phyloP scores from a whole-genome alignment of 768 basidiomycete genomes.

The Ramaria sp. region DNA sequence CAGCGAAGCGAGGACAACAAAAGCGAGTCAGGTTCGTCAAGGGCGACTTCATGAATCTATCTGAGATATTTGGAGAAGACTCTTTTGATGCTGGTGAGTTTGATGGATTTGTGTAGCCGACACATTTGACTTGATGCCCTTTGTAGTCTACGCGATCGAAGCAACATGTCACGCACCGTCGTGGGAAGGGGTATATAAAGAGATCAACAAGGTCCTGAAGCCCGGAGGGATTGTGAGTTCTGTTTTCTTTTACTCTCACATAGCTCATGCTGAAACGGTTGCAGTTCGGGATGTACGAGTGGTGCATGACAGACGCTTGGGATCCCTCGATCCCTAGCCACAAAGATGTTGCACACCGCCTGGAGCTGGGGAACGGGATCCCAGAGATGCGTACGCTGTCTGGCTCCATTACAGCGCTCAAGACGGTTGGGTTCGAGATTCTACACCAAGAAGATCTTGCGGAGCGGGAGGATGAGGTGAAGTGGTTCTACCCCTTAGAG shows the following conservation, averaged over 20 bases:
- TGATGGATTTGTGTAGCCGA: not conserved
- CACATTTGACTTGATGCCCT: not conserved
- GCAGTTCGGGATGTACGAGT: conserved; percentile 98
- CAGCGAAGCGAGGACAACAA: conserved; percentile 61
- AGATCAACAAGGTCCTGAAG: conserved; percentile 90
- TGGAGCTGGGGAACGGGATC: conserved; percentile 94
- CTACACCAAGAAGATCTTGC: conserved; percentile 93
- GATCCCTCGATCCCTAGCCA: conserved; percentile 77
- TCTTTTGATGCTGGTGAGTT: conserved; percentile 85
- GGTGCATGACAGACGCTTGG: conserved; percentile 97
- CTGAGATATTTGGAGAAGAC: conserved; percentile 84
- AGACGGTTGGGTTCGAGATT: conserved; percentile 76
- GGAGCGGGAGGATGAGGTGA: conserved; percentile 60
- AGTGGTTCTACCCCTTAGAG: conserved; percentile 97
- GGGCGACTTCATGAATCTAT: conserved; percentile 95
- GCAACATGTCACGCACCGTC: conserved; percentile 94
- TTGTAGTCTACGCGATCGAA: conserved; percentile 87
- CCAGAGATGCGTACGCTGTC: conserved; percentile 86
- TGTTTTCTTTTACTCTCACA: not conserved
- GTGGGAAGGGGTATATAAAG: conserved; percentile 90
- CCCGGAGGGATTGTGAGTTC: conserved; percentile 85
- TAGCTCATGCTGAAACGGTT: conserved; percentile 25
- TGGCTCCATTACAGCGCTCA: conserved; percentile 63
- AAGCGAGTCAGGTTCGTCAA: conserved; percentile 73
- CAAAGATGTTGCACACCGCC: conserved; percentile 82